Conservation (phyloP, 371 early-diverging fungal species). For the Lichtheimia ramosa region DNA sequence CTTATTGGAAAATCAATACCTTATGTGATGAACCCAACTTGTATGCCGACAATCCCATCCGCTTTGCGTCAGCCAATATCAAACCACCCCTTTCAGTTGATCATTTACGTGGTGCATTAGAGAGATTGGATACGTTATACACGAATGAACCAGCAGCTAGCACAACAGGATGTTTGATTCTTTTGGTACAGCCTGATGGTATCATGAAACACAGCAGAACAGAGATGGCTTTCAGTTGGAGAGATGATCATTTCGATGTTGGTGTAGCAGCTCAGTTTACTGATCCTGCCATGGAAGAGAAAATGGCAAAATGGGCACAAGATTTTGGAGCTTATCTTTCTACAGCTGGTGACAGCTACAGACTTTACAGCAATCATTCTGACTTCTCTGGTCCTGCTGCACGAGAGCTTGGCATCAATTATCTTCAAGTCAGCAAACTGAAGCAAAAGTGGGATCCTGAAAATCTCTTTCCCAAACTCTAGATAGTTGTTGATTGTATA, state of each 20-base stretch:
- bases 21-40: slow-evolving; percentile 14
- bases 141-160: slow-evolving; percentile 14
- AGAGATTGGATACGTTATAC: slow-evolving; percentile 13
- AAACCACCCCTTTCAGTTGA: slow-evolving; percentile 14
- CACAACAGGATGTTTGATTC: slow-evolving; percentile 16
- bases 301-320: slow-evolving; percentile 19
- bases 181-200: slow-evolving; percentile 26
- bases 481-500: not conserved
- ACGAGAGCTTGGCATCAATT: slow-evolving; percentile 28
- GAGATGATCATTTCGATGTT: slow-evolving; percentile 28
- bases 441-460: slow-evolving; percentile 34
- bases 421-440: slow-evolving; percentile 16
- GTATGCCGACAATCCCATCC: slow-evolving; percentile 14
- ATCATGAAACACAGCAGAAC: slow-evolving; percentile 15
- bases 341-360: slow-evolving; percentile 18
- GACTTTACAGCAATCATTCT: slow-evolving; percentile 30
- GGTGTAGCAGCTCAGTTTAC: slow-evolving; percentile 23
- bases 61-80: slow-evolving; percentile 29
- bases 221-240: slow-evolving; percentile 30
- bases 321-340: slow-evolving; percentile 14
- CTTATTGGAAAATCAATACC: slow-evolving; percentile 27
- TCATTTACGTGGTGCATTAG: slow-evolving; percentile 18
- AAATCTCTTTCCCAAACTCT: slow-evolving; percentile 13
- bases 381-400: slow-evolving; percentile 24
- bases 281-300: slow-evolving; percentile 10